These are phyloP conservation scores for Globisporangium parvum DNA, from an alignment of 352 stramenopile species.

Conservation along the genomic window DNA sequence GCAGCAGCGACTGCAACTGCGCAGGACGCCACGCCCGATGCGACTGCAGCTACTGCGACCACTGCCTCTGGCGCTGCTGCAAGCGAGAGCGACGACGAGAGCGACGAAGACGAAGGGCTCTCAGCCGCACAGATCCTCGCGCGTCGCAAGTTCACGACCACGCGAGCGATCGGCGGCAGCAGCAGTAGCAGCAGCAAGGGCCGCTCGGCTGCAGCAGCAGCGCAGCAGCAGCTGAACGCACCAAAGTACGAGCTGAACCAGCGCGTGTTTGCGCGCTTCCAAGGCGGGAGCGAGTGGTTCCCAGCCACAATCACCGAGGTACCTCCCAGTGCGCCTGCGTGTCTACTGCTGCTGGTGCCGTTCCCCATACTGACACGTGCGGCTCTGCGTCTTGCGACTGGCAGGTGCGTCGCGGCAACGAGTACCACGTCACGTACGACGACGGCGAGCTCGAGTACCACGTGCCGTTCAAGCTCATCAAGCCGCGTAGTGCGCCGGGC, in stretches of 20 bases:
- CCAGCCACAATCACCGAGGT: constrained; percentile 60
- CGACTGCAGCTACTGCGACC: constrained; percentile 2
- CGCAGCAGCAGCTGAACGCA: no score
- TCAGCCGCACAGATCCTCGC: constrained; percentile 57
- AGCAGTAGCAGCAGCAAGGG: constrained; percentile 6
- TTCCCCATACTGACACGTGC: background rate
- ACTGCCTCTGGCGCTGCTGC: background rate
- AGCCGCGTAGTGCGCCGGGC: background rate
- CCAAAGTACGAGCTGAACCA: constrained; percentile 31
- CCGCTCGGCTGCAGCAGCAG: constrained; percentile 12
- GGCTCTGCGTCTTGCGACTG: background rate
- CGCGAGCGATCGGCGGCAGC: constrained; percentile 31
- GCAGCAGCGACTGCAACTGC: constrained; percentile 5
- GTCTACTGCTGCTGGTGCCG: background rate
- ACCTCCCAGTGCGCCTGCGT: background rate
- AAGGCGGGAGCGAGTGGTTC: constrained; percentile 55
- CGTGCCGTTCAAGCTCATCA: constrained; percentile 53
- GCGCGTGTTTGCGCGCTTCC: constrained; percentile 54
- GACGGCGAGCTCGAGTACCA: constrained; percentile 68
- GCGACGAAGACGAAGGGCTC: constrained; percentile 52
- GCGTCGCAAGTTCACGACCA: constrained; percentile 56
- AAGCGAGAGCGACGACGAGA: constrained; percentile 23
- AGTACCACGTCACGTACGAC: constrained; percentile 77
- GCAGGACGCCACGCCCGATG: background rate
- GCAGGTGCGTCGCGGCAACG: constrained; percentile 48